Conservation (phyloP, 371 early-diverging fungal species). For the Encephalitozoon intestinalis region DNA sequence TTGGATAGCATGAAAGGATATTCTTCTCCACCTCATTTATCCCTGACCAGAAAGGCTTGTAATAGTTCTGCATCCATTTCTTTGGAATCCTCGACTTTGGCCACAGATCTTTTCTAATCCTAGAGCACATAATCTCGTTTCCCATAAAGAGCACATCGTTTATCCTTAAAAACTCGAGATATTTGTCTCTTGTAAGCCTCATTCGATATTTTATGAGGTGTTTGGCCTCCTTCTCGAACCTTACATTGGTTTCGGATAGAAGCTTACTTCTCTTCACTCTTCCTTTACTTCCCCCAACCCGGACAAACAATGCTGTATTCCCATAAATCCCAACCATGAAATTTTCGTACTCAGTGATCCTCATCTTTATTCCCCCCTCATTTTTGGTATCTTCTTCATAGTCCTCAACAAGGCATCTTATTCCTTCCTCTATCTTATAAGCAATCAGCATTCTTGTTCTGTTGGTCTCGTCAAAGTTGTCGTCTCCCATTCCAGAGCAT, state of each 20-base stretch:
- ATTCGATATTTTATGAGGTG: background rate
- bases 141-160: slow-evolving; percentile 1
- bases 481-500: background rate
- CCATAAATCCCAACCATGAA: background rate
- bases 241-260: background rate
- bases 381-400: background rate
- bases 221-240: background rate
- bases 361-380: background rate
- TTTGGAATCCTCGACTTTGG: background rate
- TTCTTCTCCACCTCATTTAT: background rate
- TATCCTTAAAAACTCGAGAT: background rate
- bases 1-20: background rate
- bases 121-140: background rate
- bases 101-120: background rate
- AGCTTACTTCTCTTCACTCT: slow-evolving; percentile 6
- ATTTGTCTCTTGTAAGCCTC: background rate
- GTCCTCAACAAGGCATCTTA: background rate
- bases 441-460: background rate
- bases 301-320: background rate
- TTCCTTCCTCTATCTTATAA: background rate
- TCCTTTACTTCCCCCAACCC: background rate
- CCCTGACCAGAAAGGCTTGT: background rate
- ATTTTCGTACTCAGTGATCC: background rate
- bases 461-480: background rate
- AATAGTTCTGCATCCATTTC: background rate